Evolutionary conservation across 352 stramenopile genomes (phyloP).

Genomic region (Phytophthora idaei): DNA sequence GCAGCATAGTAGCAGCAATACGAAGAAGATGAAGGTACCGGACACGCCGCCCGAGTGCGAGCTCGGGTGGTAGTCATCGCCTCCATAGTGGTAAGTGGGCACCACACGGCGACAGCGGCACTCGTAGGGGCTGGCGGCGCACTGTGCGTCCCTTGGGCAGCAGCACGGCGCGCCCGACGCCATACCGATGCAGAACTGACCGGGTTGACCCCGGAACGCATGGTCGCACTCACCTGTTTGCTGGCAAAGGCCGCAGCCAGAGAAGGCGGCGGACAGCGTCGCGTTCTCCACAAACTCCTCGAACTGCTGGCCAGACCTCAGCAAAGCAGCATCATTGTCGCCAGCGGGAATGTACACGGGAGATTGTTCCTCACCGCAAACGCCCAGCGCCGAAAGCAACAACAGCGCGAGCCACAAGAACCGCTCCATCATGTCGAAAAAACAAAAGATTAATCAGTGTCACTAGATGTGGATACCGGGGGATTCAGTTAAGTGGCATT

Average conservation of each 20-base stretch:
- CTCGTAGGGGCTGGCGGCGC: constrained; percentile 58
- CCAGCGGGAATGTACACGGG: background rate
- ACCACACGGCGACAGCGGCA: constrained; percentile 54
- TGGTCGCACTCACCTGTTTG: constrained; percentile 65
- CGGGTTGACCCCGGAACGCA: constrained; percentile 58
- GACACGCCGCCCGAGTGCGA: constrained; percentile 36
- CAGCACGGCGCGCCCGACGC: constrained; percentile 63
- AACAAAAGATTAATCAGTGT: background rate
- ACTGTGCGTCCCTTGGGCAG: constrained; percentile 63
- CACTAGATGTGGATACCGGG: constrained; percentile 1
- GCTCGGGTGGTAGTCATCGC: constrained; percentile 38
- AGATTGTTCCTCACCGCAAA: constrained; percentile 10
- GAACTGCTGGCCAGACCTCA: constrained; percentile 20
- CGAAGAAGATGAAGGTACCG: constrained; percentile 45
- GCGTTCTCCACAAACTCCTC: constrained; percentile 41
- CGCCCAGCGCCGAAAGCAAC: constrained; percentile 18
- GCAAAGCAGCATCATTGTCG: constrained; percentile 5
- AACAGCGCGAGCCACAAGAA: constrained; percentile 19
- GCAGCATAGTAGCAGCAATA: constrained; percentile 54
- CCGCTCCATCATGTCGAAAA: constrained; percentile 6
- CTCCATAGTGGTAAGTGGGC: constrained; percentile 23
- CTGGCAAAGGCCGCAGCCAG: constrained; percentile 66
- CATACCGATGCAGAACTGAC: constrained; percentile 71
- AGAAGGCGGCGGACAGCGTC: constrained; percentile 52
- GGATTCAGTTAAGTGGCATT: constrained; percentile 3